A percentile compares a stretch with the other conserved stretches of the same genome.
Evolutionary conservation across 176 grass and related monocot genomes (phyloP).

Genomic region (Stipa capillata): DNA sequence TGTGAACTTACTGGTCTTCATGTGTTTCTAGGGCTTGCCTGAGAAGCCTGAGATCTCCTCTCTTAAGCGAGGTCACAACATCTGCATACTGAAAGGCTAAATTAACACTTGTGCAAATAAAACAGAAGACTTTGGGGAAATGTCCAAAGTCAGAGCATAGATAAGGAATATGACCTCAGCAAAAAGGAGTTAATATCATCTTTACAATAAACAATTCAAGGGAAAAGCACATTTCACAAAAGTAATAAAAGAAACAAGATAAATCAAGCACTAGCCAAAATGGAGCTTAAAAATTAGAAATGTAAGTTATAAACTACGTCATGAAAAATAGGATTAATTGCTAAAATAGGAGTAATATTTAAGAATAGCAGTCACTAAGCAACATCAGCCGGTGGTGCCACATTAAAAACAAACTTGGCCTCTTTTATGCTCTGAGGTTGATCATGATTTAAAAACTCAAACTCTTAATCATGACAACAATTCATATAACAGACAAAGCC

Average conservation of each 20-base stretch:
- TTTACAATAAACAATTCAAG: not conserved
- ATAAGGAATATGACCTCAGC: not conserved
- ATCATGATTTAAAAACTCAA: not conserved
- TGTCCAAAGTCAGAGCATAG: not conserved
- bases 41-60: constrained; percentile 82
- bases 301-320: not conserved
- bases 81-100: constrained; percentile 76
- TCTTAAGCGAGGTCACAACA: constrained; percentile 68
- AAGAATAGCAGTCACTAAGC: not conserved
- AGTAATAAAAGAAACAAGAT: not conserved
- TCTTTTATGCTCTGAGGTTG: not conserved
- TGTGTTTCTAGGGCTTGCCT: constrained; percentile 68
- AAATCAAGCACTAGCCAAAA: not conserved
- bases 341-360: not conserved
- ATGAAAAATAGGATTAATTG: no score
- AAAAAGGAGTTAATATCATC: not conserved
- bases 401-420: not conserved
- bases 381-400: not conserved
- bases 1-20: constrained; percentile 69
- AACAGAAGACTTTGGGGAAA: not conserved
- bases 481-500: not conserved
- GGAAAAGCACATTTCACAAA: constrained; percentile 5
- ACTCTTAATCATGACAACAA: not conserved
- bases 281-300: constrained; percentile 9
- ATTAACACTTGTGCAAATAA: constrained; percentile 36